Evolutionary conservation across 179 eudicot genomes (phyloP), one percentile per base, ranked within the genome.

Genomic region (Nepenthes alata): DNA sequence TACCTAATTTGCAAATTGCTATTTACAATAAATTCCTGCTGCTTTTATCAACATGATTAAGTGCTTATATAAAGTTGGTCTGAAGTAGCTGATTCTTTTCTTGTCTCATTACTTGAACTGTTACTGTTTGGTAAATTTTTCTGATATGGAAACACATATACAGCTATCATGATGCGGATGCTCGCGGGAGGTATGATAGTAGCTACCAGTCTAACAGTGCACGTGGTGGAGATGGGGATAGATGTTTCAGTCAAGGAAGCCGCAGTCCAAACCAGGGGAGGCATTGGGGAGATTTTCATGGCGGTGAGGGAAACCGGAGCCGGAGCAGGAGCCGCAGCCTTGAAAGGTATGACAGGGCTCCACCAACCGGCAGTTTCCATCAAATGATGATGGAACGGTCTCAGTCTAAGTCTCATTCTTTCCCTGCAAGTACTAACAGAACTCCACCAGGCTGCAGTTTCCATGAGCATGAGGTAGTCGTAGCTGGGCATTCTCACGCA

Each of bases 261-360:
- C 77, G 77, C 48, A 73, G 80, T 65, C 81, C 79, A 44, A 63
- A 35, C 47, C 62, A 72, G 35, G 75, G 76, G 59, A 64, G 57
- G 16, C 77, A 72, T 11, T 71, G 77, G 75, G 65, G 68, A 50
- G 25, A 25, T 25, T 25, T 25, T 25, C 25, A 25, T 25, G 25
- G 25, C 25, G 1, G 25, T 25, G 25, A 25, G 25, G 25, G 25
- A 25, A 25, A 25, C 25, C 55, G 57, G 57, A 74, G 62, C 14
- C 72, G 78, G 5, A 68, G 77, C 66, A 83, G 85, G 6, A 79
- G 83, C 56, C 77, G 74, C 60, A 82, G 87, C 67, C 74, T 77
- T 7, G 84, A 73, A 37, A 75, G 80, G 69, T 65, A 63, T 25
- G 74, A 67, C 38, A 55, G 57, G 45, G 80, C 61, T 61, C 71